These are phyloP conservation scores for Vitis riparia DNA, from an alignment of 164 flowering plant genomes.

Conservation along the genomic window DNA sequence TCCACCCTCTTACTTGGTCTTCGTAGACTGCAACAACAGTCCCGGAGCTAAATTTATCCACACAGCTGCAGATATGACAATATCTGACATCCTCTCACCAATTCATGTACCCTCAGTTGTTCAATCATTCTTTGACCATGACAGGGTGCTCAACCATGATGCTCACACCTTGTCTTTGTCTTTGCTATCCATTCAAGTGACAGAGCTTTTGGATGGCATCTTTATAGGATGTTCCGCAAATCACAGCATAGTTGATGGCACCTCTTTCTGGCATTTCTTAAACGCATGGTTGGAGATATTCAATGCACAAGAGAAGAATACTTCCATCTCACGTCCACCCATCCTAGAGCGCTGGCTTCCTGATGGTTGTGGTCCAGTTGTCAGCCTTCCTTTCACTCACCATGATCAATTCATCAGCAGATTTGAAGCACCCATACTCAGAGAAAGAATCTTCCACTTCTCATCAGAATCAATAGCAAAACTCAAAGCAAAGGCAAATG, in stretches of 20 bases:
- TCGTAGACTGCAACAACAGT: conserved; percentile 41
- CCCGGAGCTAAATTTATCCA: conserved; percentile 56
- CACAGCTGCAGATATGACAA: conserved; percentile 23
- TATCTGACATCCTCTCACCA: conserved; percentile 42
- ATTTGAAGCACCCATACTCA: conserved; percentile 25
- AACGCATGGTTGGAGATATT: conserved; percentile 45
- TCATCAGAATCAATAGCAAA: conserved; percentile 37
- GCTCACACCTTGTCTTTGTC: conserved; percentile 37
- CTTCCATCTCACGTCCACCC: too few relatives aligned
- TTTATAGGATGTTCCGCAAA: conserved; percentile 58
- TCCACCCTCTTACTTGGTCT: conserved; percentile 28
- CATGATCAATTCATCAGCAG: conserved; percentile 30
- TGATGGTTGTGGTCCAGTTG: background rate
- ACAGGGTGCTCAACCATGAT: conserved; percentile 48
- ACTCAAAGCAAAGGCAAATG: conserved; percentile 49
- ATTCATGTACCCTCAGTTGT: conserved; percentile 43
- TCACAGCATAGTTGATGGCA: conserved; percentile 49
- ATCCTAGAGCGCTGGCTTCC: too few relatives aligned
- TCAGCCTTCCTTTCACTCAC: conserved; percentile 29
- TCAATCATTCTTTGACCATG: conserved; percentile 46
- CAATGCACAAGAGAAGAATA: conserved; percentile 3
- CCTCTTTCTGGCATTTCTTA: conserved; percentile 56
- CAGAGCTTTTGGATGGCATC: conserved; percentile 52
- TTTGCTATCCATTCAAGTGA: conserved; percentile 51
- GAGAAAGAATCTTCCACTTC: conserved; percentile 53